Percentiles rank a stretch among this genome's conserved stretches.
phyloP scores from a whole-genome alignment of 2,329 filamentous ascomycete genomes.

The Pochonia chlamydosporia region DNA sequence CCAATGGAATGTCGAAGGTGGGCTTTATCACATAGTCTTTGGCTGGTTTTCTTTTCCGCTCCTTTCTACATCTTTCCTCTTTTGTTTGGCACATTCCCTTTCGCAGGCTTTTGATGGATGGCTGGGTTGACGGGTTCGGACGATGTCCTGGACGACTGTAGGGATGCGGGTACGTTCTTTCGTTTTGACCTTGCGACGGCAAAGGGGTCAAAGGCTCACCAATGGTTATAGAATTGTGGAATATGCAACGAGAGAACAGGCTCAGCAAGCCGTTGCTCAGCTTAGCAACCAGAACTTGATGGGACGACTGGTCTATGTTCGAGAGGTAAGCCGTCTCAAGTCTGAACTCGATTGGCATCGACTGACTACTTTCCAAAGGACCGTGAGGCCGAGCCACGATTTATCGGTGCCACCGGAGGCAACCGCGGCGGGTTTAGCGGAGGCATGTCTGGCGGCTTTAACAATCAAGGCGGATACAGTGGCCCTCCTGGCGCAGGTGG shows the following conservation, averaged over 20 bases:
- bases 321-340: constrained; percentile 63
- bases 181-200: neutral
- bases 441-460: constrained; percentile 44
- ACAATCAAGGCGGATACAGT: constrained; percentile 50
- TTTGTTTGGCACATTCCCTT: constrained; percentile 46
- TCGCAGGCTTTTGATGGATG: constrained; percentile 66
- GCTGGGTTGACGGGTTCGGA: constrained; percentile 99
- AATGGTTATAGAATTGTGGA: constrained; percentile 80
- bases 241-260: constrained; percentile 99
- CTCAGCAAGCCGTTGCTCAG: constrained; percentile 92
- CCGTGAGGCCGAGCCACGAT: constrained; percentile 95
- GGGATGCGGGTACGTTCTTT: constrained; percentile 91
- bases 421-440: constrained; percentile 57
- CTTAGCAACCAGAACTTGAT: constrained; percentile 99
- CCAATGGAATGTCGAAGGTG: constrained; percentile 99
- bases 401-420: constrained; percentile 67
- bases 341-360: no score
- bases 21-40: constrained; percentile 83
- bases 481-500: constrained; percentile 46
- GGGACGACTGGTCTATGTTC: constrained; percentile 96
- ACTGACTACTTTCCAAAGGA: constrained; percentile 52
- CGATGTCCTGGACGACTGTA: constrained; percentile 85
- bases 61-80: constrained; percentile 58
- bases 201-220: neutral
- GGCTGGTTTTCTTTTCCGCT: constrained; percentile 56